Evolutionary conservation across 2,329 filamentous ascomycete species (phyloP).

Genomic region (Sarocladiaceae sp.): DNA sequence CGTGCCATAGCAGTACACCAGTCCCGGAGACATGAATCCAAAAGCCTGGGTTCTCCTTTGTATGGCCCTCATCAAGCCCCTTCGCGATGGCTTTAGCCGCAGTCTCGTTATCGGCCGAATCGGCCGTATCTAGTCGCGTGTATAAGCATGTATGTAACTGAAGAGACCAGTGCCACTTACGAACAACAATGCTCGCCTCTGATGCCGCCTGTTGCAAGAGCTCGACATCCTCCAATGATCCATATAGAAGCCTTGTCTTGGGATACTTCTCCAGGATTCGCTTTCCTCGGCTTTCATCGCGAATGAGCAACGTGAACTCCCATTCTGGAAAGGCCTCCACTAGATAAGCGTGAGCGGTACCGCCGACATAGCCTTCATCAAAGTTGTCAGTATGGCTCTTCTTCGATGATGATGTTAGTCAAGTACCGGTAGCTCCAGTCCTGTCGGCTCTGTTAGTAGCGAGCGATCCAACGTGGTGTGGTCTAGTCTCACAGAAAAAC

Average conservation of each 20-base stretch:
- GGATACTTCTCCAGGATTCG: slow-evolving; percentile 42
- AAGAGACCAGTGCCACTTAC: slow-evolving; percentile 25
- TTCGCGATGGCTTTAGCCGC: slow-evolving; percentile 36
- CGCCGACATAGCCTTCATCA: too few species aligned
- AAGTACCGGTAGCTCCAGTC: too few species aligned
- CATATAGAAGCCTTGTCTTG: slow-evolving; percentile 39
- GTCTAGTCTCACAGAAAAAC: too few species aligned
- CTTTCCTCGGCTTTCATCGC: too few species aligned
- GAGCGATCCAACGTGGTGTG: too few species aligned
- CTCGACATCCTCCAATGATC: slow-evolving; percentile 36
- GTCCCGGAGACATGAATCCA: slow-evolving; percentile 47
- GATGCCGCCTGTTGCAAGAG: slow-evolving; percentile 45
- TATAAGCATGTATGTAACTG: too few species aligned
- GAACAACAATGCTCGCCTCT: slow-evolving; percentile 43
- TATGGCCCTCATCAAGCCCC: slow-evolving; percentile 37
- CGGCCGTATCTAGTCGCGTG: slow-evolving; percentile 46
- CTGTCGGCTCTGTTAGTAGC: too few species aligned
- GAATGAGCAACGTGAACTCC: too few species aligned
- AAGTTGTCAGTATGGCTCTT: too few species aligned
- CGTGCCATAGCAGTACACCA: slow-evolving; percentile 40
- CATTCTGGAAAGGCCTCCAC: too few species aligned
- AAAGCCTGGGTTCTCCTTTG: slow-evolving; percentile 36
- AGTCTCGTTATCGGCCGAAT: slow-evolving; percentile 38
- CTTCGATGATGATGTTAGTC: too few species aligned
- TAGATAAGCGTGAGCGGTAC: too few species aligned